phyloP scores from a whole-genome alignment of 1,284 basidiomycete species.

The Boletus semigastroideus region DNA sequence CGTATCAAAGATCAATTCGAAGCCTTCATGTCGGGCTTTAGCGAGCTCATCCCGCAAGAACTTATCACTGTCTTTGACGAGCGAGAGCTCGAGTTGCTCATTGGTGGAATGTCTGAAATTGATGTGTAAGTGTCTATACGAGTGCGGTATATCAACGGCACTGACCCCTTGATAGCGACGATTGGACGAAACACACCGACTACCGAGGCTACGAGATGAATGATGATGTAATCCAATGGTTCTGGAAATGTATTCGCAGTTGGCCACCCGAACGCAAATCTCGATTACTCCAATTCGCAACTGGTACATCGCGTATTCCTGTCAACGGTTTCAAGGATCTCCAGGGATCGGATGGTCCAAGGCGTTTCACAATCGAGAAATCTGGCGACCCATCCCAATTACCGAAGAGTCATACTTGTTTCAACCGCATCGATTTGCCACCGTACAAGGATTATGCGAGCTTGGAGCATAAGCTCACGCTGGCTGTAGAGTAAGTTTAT shows the following conservation, averaged over 20 bases:
- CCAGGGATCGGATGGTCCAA: slow-evolving; percentile 90
- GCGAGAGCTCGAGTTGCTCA: slow-evolving; percentile 87
- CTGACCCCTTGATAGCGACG: slow-evolving; percentile 46
- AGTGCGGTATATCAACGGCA: not conserved
- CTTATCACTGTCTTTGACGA: slow-evolving; percentile 95
- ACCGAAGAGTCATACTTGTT: slow-evolving; percentile 85
- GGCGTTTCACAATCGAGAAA: slow-evolving; percentile 89
- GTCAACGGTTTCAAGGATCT: slow-evolving; percentile 95
- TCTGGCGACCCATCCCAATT: slow-evolving; percentile 83
- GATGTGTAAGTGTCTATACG: slow-evolving; percentile 62
- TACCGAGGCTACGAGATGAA: slow-evolving; percentile 73
- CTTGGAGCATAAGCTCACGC: slow-evolving; percentile 80
- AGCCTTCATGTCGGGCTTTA: slow-evolving; percentile 94
- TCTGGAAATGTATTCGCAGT: slow-evolving; percentile 92
- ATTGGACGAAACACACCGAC: slow-evolving; percentile 78
- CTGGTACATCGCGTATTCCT: slow-evolving; percentile 90
- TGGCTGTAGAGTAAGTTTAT: slow-evolving; percentile 72
- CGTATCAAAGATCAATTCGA: slow-evolving; percentile 95
- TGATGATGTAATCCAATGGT: slow-evolving; percentile 94
- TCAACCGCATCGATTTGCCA: slow-evolving; percentile 84
- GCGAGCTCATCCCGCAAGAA: slow-evolving; percentile 92
- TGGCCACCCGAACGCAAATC: slow-evolving; percentile 95
- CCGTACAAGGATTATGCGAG: slow-evolving; percentile 84
- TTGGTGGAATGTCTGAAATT: slow-evolving; percentile 96
- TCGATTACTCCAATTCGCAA: slow-evolving; percentile 87